phyloP scores from a whole-genome alignment of 2,329 filamentous ascomycete genomes.

The Magnaporthiopsis incrustans region DNA sequence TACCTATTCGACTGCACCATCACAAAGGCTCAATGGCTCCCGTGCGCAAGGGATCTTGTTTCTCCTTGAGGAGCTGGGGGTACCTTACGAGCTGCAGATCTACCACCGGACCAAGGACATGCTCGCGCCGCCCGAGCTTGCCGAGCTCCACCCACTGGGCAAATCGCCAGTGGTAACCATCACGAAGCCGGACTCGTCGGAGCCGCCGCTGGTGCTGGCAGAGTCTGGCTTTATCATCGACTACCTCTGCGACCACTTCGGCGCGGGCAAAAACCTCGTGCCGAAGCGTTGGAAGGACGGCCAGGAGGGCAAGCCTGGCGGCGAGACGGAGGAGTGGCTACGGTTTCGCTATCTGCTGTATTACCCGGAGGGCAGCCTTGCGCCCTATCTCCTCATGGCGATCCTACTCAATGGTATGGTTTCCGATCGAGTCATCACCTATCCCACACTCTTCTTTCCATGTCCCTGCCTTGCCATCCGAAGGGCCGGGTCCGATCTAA shows the following conservation, averaged over 20 bases:
- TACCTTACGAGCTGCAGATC: constrained; percentile 72
- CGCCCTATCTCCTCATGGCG: constrained; percentile 59
- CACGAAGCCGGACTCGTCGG: constrained; percentile 27
- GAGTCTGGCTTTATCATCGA: constrained; percentile 78
- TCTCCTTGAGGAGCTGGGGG: constrained; percentile 74
- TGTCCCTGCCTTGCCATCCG: too few species aligned
- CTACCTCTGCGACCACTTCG: constrained; percentile 65
- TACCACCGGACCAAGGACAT: constrained; percentile 57
- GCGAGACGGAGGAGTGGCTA: constrained; percentile 53
- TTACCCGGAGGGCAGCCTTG: constrained; percentile 77
- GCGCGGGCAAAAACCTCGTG: constrained; percentile 35
- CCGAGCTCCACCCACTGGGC: constrained; percentile 73
- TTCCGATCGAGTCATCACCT: too few species aligned
- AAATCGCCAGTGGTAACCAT: constrained; percentile 77
- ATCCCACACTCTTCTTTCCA: neutral
- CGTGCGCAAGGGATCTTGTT: constrained; percentile 77
- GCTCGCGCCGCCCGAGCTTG: constrained; percentile 69
- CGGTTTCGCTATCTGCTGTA: constrained; percentile 66
- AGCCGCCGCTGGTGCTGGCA: constrained; percentile 55
- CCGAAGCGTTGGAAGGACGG: constrained; percentile 49
- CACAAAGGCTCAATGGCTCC: constrained; percentile 68
- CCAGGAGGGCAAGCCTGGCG: constrained; percentile 47
- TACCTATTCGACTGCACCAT: neutral
- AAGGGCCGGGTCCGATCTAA: neutral
- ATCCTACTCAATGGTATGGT: constrained; percentile 48